Evolutionary conservation across 2,329 filamentous ascomycete species (phyloP), one percentile per base, ranked within the genome.

Genomic region (Endothia cerciana): DNA sequence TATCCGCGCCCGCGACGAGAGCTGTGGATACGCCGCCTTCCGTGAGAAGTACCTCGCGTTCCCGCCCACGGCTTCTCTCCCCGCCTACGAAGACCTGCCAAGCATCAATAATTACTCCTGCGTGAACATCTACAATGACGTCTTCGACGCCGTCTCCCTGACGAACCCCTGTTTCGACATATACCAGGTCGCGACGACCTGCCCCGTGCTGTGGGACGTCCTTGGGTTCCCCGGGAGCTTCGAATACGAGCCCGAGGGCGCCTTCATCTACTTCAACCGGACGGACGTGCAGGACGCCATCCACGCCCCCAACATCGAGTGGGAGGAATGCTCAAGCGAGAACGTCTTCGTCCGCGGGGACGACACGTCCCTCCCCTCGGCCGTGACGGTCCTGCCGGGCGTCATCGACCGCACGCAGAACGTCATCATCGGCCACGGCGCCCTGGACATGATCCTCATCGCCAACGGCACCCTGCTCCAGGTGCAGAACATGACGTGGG

Each of bases 91-190:
- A 3, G 55, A 63, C 19, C 71, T 79, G 0, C 81, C 86, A 6
- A 74, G 73, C 30, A 70, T 55, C 0, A 72, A 72, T 43, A 77
- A 77, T 0, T 72, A 77, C 0, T 82, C 80, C 4, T 94, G 91
- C 74, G 80, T 81, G 60, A 72, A 80, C 66, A 71, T 92, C 25
- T 90, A 84, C 71, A 75, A 82, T 65, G 78, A 83, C 28, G 84
- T 91, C 38, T 80, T 79, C 71, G 70, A 80, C 0, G 89, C 87
- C 38, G 83, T 84, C 8, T 68, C 80, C 4, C 73, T 79, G 1
- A 76, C 86, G 41, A 95, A 95, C 77, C 92, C 92, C 0, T 95
- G 92, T 80, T 96, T 91, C 77, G 87, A 93, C 74, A 80, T 91
- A 13, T 95, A 94, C 77, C 86, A 91, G 60, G 85, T 94, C 17